Conservation (phyloP, 768 basidiomycete species). For the Lactarius hengduanensis region DNA sequence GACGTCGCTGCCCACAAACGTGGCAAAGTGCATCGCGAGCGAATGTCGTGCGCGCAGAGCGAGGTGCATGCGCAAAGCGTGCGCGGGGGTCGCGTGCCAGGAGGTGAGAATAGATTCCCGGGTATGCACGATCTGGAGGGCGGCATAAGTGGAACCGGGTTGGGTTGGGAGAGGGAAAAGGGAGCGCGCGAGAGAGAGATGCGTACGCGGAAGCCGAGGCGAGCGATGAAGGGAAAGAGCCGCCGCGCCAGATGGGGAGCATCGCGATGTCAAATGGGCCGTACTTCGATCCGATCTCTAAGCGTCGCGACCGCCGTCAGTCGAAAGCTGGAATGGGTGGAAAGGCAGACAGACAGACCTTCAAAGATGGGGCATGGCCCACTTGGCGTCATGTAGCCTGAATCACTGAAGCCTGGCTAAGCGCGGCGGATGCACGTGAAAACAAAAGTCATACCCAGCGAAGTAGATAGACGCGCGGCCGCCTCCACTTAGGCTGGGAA, state of each 20-base stretch:
- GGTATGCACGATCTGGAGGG: constrained; percentile 28
- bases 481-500: constrained; percentile 15
- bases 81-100: constrained; percentile 42
- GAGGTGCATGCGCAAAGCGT: constrained; percentile 41
- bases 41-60: constrained; percentile 40
- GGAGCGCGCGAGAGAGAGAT: not conserved
- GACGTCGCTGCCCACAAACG: constrained; percentile 42
- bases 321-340: not conserved
- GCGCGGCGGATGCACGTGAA: not conserved
- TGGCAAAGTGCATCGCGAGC: constrained; percentile 46
- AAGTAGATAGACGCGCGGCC: constrained; percentile 32
- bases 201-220: constrained; percentile 41
- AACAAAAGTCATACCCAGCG: constrained; percentile 31
- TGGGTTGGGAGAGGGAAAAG: not conserved
- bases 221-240: constrained; percentile 40
- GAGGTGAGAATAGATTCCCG: constrained; percentile 33
- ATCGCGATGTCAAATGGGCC: constrained; percentile 45
- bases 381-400: constrained; percentile 38
- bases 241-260: constrained; percentile 47
- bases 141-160: not conserved
- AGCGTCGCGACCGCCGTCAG: not conserved
- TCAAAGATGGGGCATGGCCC: constrained; percentile 41
- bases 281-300: constrained; percentile 41
- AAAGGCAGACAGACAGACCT: constrained; percentile 27
- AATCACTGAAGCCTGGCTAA: constrained; percentile 35